phyloP scores from a whole-genome alignment of 768 basidiomycete species.

The Paxillus rubicundulus region DNA sequence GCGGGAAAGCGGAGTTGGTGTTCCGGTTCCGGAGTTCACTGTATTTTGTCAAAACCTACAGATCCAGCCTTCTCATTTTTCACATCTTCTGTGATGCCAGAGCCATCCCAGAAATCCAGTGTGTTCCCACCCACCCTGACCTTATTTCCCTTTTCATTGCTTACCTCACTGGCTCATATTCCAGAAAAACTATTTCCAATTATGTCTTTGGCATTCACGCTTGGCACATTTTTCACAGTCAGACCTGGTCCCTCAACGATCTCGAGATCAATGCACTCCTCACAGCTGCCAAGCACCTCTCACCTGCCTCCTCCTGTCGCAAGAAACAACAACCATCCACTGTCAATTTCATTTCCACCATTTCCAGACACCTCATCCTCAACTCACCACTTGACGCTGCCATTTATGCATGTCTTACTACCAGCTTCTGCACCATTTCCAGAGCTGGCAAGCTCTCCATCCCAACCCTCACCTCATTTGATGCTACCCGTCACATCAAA shows the following conservation, averaged over 20 bases:
- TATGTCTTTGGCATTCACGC: slow-evolving; percentile 17
- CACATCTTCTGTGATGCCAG: slow-evolving; percentile 33
- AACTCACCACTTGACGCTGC: slow-evolving; percentile 33
- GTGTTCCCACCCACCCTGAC: not conserved
- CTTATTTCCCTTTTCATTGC: slow-evolving; percentile 19
- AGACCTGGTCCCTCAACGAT: too few relatives aligned
- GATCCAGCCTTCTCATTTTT: slow-evolving; percentile 36
- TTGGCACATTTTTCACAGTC: slow-evolving; percentile 29
- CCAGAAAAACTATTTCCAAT: slow-evolving; percentile 9
- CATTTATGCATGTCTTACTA: slow-evolving; percentile 37
- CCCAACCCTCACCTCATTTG: slow-evolving; percentile 29
- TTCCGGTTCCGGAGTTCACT: too few relatives aligned
- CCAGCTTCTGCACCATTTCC: slow-evolving; percentile 34
- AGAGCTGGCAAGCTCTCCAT: slow-evolving; percentile 40
- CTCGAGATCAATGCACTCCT: slow-evolving; percentile 15
- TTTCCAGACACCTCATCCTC: not conserved
- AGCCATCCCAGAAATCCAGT: slow-evolving; percentile 2
- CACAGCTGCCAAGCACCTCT: slow-evolving; percentile 6
- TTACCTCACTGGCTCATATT: not conserved
- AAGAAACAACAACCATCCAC: not conserved
- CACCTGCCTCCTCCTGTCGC: slow-evolving; percentile 11
- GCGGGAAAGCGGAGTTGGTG: too few relatives aligned
- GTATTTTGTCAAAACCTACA: slow-evolving; percentile 39
- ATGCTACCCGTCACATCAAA: slow-evolving; percentile 30
- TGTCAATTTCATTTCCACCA: too few relatives aligned